Conservation (phyloP, 768 basidiomycete species). For the Pisolithus microcarpus region DNA sequence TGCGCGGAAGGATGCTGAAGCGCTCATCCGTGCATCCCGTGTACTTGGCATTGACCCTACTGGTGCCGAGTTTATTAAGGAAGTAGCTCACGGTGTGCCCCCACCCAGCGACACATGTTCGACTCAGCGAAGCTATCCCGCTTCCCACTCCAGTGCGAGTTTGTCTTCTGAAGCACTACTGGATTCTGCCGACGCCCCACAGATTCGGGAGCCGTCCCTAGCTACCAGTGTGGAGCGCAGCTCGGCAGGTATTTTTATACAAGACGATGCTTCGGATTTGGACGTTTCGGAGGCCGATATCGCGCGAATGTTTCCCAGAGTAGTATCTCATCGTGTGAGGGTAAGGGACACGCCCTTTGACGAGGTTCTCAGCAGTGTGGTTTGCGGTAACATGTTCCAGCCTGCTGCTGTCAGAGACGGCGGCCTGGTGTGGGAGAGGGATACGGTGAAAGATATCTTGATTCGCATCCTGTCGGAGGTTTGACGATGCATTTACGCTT, state of each 20-base stretch:
- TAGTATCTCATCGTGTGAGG: slow-evolving; percentile 68
- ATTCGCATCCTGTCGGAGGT: slow-evolving; percentile 52
- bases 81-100: slow-evolving; percentile 14
- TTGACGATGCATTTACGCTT: slow-evolving; percentile 12
- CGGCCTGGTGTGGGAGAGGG: slow-evolving; percentile 30
- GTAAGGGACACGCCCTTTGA: slow-evolving; percentile 64
- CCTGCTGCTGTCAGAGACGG: slow-evolving; percentile 14
- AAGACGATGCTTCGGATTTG: slow-evolving; percentile 28
- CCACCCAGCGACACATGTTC: slow-evolving; percentile 14
- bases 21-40: slow-evolving; percentile 58
- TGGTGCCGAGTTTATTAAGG: slow-evolving; percentile 49
- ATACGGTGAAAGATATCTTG: slow-evolving; percentile 60
- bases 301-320: slow-evolving; percentile 64
- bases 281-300: slow-evolving; percentile 72
- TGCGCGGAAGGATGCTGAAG: slow-evolving; percentile 56
- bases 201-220: slow-evolving; percentile 2
- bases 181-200: slow-evolving; percentile 12
- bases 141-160: slow-evolving; percentile 12
- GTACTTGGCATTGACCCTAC: slow-evolving; percentile 57
- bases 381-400: slow-evolving; percentile 44
- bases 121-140: slow-evolving; percentile 9
- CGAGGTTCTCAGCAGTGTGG: slow-evolving; percentile 57
- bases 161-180: slow-evolving; percentile 18
- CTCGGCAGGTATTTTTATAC: slow-evolving; percentile 1
- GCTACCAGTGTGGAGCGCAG: slow-evolving; percentile 5